Percentiles rank a stretch among this genome's conserved stretches.
Conservation (phyloP, 495 filamentous ascomycete species). For the Physcia stellaris region DNA sequence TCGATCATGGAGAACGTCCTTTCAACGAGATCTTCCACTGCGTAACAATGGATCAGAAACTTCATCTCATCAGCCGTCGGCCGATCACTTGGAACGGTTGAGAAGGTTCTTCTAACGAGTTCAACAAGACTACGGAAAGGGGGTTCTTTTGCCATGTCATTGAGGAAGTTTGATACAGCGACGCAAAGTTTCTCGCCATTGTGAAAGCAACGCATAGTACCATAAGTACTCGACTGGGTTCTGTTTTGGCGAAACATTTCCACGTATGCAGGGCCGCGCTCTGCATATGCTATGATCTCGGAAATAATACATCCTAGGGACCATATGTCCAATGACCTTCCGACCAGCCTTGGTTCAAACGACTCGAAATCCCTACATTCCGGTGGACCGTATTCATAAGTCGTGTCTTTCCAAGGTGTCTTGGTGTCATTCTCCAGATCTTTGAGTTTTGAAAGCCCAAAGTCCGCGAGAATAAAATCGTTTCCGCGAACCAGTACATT, state of each 20-base stretch:
- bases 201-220: no score
- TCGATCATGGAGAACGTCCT: no score
- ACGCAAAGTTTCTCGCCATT: no score
- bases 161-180: no score
- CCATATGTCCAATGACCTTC: conserved; percentile 69
- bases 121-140: no score
- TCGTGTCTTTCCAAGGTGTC: background rate
- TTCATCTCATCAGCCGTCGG: no score
- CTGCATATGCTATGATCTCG: conserved; percentile 1
- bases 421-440: background rate
- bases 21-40: no score
- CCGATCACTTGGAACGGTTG: no score
- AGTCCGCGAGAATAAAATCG: conserved; percentile 11
- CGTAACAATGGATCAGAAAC: no score
- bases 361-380: conserved; percentile 3
- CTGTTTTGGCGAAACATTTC: conserved; percentile 2
- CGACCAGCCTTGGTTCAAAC: background rate
- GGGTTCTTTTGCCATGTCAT: no score
- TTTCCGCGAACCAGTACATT: conserved; percentile 12
- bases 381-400: conserved; percentile 1
- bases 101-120: no score
- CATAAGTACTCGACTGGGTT: no score
- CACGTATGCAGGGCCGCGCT: background rate
- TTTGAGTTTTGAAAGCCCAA: conserved; percentile 9
- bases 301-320: conserved; percentile 87